phyloP scores from a whole-genome alignment of 208 protist species.

The Leishmania amazonensis region DNA sequence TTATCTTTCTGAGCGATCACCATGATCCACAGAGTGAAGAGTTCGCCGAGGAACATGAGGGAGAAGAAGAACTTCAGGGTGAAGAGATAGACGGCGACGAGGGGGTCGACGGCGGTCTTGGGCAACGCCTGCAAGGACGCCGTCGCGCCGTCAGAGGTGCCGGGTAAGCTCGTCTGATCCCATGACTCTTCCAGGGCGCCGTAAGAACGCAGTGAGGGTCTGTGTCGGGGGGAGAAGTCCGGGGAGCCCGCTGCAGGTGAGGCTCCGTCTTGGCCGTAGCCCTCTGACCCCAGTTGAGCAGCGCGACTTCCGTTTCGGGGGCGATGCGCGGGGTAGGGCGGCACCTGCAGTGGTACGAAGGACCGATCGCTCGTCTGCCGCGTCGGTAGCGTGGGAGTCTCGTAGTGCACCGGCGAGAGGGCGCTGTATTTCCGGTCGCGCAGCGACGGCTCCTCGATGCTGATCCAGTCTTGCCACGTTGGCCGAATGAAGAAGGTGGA shows the following conservation, averaged over 20 bases:
- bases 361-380: slow-evolving; percentile 34
- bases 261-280: not conserved
- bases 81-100: slow-evolving; percentile 79
- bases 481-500: slow-evolving; percentile 64
- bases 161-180: not conserved
- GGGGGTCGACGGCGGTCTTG: slow-evolving; percentile 70
- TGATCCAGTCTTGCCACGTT: slow-evolving; percentile 51
- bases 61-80: slow-evolving; percentile 77
- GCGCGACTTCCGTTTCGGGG: not conserved
- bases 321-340: slow-evolving; percentile 1
- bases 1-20: slow-evolving; percentile 50
- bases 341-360: slow-evolving; percentile 30
- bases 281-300: not conserved
- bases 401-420: slow-evolving; percentile 28
- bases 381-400: slow-evolving; percentile 4
- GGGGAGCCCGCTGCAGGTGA: not conserved
- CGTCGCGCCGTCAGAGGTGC: not conserved
- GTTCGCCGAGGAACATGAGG: slow-evolving; percentile 56
- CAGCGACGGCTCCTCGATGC: slow-evolving; percentile 71
- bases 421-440: slow-evolving; percentile 45
- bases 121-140: slow-evolving; percentile 17
- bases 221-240: slow-evolving; percentile 12
- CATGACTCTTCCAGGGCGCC: slow-evolving; percentile 21
- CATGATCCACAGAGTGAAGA: slow-evolving; percentile 78
- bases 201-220: slow-evolving; percentile 16